These are phyloP conservation scores for Neurospora sp. DNA, from an alignment of 495 filamentous ascomycete species.

Conservation along the genomic window DNA sequence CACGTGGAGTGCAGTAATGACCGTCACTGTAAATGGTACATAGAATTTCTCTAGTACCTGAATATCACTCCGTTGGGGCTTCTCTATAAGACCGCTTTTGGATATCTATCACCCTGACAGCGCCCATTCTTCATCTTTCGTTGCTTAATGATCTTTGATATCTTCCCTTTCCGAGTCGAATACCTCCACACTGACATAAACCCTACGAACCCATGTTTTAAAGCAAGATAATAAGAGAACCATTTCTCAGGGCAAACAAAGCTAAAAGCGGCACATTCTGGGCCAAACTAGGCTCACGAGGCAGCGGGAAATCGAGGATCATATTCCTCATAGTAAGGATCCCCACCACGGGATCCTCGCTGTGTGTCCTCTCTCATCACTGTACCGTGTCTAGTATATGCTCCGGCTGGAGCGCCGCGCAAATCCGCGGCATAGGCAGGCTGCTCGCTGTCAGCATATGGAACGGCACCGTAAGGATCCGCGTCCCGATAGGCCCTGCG, in stretches of 20 bases:
- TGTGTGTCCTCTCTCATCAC: background rate
- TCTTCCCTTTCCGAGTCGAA: background rate
- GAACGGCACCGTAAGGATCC: conserved; percentile 1
- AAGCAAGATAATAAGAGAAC: background rate
- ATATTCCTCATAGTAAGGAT: conserved; percentile 30
- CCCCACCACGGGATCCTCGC: conserved; percentile 8
- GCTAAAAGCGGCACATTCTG: background rate
- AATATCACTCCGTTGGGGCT: background rate
- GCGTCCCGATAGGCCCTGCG: conserved; percentile 1
- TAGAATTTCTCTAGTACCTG: background rate
- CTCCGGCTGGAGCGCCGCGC: background rate
- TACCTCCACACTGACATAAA: background rate
- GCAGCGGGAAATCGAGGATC: conserved; percentile 25
- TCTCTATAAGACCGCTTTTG: background rate
- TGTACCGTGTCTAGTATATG: background rate
- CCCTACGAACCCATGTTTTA: background rate
- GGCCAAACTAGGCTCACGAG: background rate
- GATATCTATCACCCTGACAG: background rate
- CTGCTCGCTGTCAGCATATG: conserved; percentile 3
- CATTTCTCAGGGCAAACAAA: background rate
- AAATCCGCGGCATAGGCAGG: conserved; percentile 9
- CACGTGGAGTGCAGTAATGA: background rate
- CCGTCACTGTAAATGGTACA: background rate
- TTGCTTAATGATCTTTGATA: background rate
- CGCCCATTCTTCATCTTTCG: background rate